Evolutionary conservation across 169 alveolate species (phyloP).

Genomic region (Condylostoma magnum): DNA sequence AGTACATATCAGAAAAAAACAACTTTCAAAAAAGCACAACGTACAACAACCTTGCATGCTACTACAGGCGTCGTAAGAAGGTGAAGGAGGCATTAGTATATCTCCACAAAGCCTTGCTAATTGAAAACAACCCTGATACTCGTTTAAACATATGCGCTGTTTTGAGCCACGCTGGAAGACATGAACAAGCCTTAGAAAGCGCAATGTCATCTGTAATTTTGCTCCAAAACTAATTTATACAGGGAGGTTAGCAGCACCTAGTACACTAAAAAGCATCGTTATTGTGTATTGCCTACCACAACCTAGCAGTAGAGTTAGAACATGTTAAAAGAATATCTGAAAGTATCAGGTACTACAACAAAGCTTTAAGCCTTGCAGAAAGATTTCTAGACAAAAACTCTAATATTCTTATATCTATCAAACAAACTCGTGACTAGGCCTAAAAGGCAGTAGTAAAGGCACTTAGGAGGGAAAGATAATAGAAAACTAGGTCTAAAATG

Average conservation of each 20-base stretch:
- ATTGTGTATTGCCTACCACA: constrained; percentile 53
- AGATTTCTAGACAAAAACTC: too few species aligned
- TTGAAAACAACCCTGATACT: constrained; percentile 69
- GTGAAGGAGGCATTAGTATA: constrained; percentile 48
- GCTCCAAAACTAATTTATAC: constrained; percentile 42
- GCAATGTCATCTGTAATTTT: constrained; percentile 19
- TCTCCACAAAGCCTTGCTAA: constrained; percentile 58
- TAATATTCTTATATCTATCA: too few species aligned
- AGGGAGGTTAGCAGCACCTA: too few species aligned
- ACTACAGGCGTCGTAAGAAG: constrained; percentile 58
- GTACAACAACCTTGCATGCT: constrained; percentile 67
- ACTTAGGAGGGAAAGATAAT: too few species aligned
- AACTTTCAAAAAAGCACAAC: constrained; percentile 67
- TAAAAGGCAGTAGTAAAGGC: too few species aligned
- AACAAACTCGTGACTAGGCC: too few species aligned
- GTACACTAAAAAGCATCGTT: too few species aligned
- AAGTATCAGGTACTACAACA: neutral
- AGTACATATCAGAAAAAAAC: constrained; percentile 47
- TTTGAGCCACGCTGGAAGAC: constrained; percentile 59
- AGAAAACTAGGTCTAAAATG: too few species aligned
- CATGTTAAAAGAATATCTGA: constrained; percentile 33
- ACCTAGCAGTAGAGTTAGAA: constrained; percentile 50
- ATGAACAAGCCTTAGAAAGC: constrained; percentile 71
- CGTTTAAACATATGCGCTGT: constrained; percentile 83
- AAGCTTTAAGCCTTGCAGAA: constrained; percentile 22